Evolutionary conservation across 257 asterid species (phyloP), one percentile per base, ranked within the genome.

Genomic region (Solanum medicagineum): DNA sequence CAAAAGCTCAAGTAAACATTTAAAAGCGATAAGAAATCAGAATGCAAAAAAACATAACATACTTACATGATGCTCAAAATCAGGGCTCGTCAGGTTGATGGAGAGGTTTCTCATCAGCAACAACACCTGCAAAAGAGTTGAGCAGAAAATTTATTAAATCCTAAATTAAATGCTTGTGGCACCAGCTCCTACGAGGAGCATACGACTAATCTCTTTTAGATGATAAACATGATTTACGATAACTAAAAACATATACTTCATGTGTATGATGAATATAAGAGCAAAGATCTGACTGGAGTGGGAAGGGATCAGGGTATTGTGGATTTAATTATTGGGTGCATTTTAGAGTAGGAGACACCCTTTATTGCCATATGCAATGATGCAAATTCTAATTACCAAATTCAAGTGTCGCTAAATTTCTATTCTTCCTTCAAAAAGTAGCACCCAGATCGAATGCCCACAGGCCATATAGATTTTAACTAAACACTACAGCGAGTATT

Each of bases 1-100:
- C 77, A n/a, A 85, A 49, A 45, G 45, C 77, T 84, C 44, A 66
- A 42, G 40, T 56, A 16, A 77, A 19, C 83, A 77, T 51, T 10
- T 22, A 24, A 40, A 45, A 82, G 44, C 26, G 20, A 81, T 68
- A 19, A 75, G 79, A 75, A 59, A 26, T 12, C 51, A 47, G 24
- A 17, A 44, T 73, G 54, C 42, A 12, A 24, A 69, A 69, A 59
- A 10, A 66, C 9, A 19, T 19, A 59, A 69, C 69, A 85, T 85
- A 88, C 99, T 93, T 92, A 94, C 99, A 87, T 95, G 97, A 88
- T 93, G 92, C 92, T 95, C 99, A 80, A 94, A 93, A 89, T 91
- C 94, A 68, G 93, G 96, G 88, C 94, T 95, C 42, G 94, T 90
- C 93, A 95, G 89, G 91, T 95, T 95, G 94, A 93, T 90, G 47